Evolutionary conservation across 2,329 filamentous ascomycete genomes (phyloP), one percentile per base, ranked within the genome.

Genomic region (Phialocephala subalpina): DNA sequence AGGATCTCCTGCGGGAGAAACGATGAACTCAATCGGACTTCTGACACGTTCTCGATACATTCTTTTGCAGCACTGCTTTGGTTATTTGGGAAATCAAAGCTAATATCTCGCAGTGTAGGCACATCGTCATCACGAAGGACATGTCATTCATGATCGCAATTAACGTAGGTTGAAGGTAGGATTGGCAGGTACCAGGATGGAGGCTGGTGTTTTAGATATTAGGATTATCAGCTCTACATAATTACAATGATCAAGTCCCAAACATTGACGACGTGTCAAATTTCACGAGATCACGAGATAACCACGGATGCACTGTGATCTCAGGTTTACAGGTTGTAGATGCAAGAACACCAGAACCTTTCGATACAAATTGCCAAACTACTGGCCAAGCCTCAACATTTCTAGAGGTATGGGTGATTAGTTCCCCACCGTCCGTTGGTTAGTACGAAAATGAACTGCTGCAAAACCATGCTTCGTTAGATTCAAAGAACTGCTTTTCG

Each of bases 21-120:
- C 72, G 45, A 71, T 72, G 70, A 73, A 67, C 66, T 70, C 45
- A 72, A 68, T 33, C 66, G 68, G 69, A 73, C 69, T 73, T 73
- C 70, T 73, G 72, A 72, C 62, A 57, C 22, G 5, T 67, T 62
- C 63, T 67, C 49, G 58, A 62, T 61, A n/a, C 33, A 35, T 22
- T 14, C 20, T 36, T 27, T 38, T 29, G 16, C 20, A 18, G 29
- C n/a, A 53, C 49, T 29, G 14, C 3, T 18, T 12, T 16, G 3
- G 7, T 33, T 22, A 33, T 22, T 3, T 49, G n/a, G n/a, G n/a
- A 25, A 16, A 53, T 7, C 25, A 12, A 20, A n/a, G 58, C 67
- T 69, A 62, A 69, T 33, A 36, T 35, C 18, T 25, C 14, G 18
- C 64, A 64, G 58, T 49, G 18, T 59, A 64, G 58, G 33, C 45